A percentile compares a stretch with the other conserved stretches of the same genome.
Evolutionary conservation across 148 eudicot species (phyloP).

Genomic region (Vaccinium darrowii): DNA sequence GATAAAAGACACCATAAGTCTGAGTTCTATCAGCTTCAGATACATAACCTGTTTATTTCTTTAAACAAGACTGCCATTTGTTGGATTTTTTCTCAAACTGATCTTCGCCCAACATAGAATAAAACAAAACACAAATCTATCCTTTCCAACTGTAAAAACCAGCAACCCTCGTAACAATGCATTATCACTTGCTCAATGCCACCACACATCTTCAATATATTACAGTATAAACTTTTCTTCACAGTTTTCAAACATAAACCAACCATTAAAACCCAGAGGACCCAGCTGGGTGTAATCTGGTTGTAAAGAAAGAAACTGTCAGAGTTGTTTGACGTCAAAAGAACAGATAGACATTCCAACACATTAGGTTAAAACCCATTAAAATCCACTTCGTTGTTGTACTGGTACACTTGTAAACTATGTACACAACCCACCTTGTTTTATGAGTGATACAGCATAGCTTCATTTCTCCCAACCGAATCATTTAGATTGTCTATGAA

Average conservation of each 20-base stretch:
- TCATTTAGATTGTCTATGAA: not conserved
- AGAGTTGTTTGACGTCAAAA: no score
- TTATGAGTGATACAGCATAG: not conserved
- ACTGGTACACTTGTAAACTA: not conserved
- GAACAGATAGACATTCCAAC: not conserved
- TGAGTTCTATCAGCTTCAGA: not conserved
- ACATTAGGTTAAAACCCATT: not conserved
- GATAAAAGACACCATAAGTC: not conserved
- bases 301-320: no score
- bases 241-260: not conserved
- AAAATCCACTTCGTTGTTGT: not conserved
- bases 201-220: not conserved
- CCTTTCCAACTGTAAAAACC: not conserved
- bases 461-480: not conserved
- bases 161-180: not conserved
- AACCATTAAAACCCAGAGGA: no score
- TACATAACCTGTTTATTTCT: not conserved
- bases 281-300: no score
- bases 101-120: not conserved
- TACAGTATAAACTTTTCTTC: not conserved
- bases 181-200: not conserved
- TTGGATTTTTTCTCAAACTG: not conserved
- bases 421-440: not conserved
- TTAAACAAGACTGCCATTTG: not conserved
- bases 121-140: not conserved